Evolutionary conservation across 179 eudicot species (phyloP).

Genomic region (Amaranthus tricolor): DNA sequence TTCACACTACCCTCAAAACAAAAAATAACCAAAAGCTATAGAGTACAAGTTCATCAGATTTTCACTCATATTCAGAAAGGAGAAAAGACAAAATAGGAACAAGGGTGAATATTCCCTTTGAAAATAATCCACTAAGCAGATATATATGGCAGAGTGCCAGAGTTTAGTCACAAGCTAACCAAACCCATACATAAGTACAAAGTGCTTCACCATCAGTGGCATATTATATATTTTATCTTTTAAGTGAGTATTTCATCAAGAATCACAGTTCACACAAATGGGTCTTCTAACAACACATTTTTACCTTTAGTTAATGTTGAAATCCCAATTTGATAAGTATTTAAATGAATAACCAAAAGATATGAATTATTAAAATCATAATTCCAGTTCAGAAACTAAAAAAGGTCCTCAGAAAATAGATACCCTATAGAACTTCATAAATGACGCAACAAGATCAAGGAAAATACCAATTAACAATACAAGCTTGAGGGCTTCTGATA

Average conservation of each 20-base stretch:
- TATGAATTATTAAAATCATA: not conserved
- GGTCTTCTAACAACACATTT: not conserved
- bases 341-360: not conserved
- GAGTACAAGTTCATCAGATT: no score
- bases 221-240: not conserved
- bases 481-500: constrained; percentile 88
- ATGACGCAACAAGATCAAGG: constrained; percentile 6
- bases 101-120: no score
- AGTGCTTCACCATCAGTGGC: no score
- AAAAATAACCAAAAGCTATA: no score
- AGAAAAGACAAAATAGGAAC: no score
- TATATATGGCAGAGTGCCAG: no score
- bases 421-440: not conserved
- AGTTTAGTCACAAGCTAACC: no score
- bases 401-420: not conserved
- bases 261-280: not conserved
- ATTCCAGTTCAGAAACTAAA: not conserved
- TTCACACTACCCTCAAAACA: no score
- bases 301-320: not conserved
- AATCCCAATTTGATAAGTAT: not conserved
- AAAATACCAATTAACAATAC: constrained; percentile 75
- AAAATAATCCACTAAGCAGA: no score
- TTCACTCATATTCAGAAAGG: no score
- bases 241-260: no score
- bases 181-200: no score